Percentiles rank a stretch among this genome's conserved stretches.
phyloP scores from a whole-genome alignment of 768 basidiomycete species.

The Boletellus ananas region DNA sequence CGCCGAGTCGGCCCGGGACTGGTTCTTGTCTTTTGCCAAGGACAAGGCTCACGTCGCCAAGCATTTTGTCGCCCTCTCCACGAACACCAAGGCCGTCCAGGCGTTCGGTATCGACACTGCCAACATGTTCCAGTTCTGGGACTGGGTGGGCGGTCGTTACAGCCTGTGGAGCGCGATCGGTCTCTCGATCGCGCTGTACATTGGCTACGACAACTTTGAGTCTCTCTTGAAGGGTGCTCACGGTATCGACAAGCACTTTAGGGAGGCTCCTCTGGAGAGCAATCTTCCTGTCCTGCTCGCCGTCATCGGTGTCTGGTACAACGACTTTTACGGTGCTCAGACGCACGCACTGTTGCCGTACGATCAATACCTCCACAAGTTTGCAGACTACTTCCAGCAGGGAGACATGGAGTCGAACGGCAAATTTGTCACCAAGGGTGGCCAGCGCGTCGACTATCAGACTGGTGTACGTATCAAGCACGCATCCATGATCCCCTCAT shows the following conservation, averaged over 20 bases:
- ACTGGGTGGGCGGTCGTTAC: slow-evolving; percentile 99
- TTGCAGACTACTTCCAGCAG: slow-evolving; percentile 99
- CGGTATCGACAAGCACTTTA: slow-evolving; percentile 98
- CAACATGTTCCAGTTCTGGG: slow-evolving; percentile 99
- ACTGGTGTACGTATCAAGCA: slow-evolving; percentile 70
- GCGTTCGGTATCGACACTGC: slow-evolving; percentile 84
- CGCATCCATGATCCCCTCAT: neutral
- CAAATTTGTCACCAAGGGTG: slow-evolving; percentile 92
- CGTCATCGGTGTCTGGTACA: slow-evolving; percentile 95
- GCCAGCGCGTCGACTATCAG: slow-evolving; percentile 90
- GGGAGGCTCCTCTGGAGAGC: slow-evolving; percentile 76
- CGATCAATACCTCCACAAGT: slow-evolving; percentile 98
- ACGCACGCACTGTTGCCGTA: slow-evolving; percentile 95
- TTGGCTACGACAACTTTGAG: slow-evolving; percentile 94
- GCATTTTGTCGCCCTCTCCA: slow-evolving; percentile 98
- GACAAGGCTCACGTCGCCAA: slow-evolving; percentile 94
- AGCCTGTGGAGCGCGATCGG: slow-evolving; percentile 98
- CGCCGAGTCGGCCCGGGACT: slow-evolving; percentile 87
- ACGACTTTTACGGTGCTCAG: slow-evolving; percentile 96
- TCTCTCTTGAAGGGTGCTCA: slow-evolving; percentile 88
- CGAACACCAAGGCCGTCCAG: slow-evolving; percentile 91
- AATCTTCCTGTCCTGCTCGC: slow-evolving; percentile 93
- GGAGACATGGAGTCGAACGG: slow-evolving; percentile 99
- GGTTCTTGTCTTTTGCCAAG: slow-evolving; percentile 85
- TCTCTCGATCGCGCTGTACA: slow-evolving; percentile 86